phyloP scores from a whole-genome alignment of 2,329 filamentous ascomycete genomes.

The Apiospora arundinis region DNA sequence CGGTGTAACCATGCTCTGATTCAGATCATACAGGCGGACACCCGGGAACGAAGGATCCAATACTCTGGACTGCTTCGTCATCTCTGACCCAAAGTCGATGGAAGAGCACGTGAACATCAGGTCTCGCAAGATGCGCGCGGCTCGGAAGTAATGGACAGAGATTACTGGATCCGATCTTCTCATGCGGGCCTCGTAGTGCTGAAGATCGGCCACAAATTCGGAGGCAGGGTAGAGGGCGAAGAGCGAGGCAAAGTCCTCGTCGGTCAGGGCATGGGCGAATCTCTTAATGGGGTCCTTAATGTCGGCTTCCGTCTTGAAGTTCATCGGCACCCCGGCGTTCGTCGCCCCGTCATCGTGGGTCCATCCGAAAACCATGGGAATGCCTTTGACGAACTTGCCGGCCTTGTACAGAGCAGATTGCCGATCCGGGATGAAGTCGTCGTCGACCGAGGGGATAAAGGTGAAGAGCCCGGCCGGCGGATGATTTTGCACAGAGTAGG shows the following conservation, averaged over 20 bases:
- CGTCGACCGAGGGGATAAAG: constrained; percentile 43
- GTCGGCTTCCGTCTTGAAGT: constrained; percentile 32
- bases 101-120: constrained; percentile 34
- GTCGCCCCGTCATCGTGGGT: constrained; percentile 37
- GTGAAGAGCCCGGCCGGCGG: constrained; percentile 29
- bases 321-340: constrained; percentile 32
- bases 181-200: constrained; percentile 22
- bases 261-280: constrained; percentile 32
- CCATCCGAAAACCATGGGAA: constrained; percentile 35
- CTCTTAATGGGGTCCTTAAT: constrained; percentile 33
- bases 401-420: constrained; percentile 33
- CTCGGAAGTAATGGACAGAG: constrained; percentile 34
- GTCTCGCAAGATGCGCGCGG: constrained; percentile 33
- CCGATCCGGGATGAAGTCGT: constrained; percentile 46
- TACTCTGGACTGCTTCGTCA: constrained; percentile 25
- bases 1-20: constrained; percentile 23
- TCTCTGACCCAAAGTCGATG: constrained; percentile 31
- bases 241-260: constrained; percentile 32
- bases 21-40: constrained; percentile 19
- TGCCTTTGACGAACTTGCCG: constrained; percentile 32
- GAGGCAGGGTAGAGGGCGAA: constrained; percentile 36
- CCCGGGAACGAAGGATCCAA: constrained; percentile 13
- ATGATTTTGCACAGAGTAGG: constrained; percentile 35
- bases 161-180: constrained; percentile 28
- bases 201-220: constrained; percentile 33